phyloP scores from a whole-genome alignment of 148 eudicot genomes.

The Agrostemma githago region DNA sequence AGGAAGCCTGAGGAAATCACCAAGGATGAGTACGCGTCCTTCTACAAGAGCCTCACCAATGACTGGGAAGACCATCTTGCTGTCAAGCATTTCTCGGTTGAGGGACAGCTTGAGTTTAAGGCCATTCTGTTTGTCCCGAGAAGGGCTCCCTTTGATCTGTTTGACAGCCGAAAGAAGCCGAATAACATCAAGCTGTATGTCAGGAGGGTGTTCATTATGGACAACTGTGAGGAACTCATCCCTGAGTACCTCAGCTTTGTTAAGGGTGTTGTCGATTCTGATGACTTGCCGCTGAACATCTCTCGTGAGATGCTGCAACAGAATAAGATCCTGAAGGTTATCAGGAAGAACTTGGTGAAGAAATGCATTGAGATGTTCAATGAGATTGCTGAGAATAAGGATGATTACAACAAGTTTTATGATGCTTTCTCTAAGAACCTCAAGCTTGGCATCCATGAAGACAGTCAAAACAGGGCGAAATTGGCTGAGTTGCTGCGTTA shows the following conservation, averaged over 20 bases:
- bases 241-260: constrained; percentile 90
- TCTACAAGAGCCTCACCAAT: constrained; percentile 80
- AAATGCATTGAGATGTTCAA: constrained; percentile 91
- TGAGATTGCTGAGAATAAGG: constrained; percentile 90
- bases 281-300: constrained; percentile 80
- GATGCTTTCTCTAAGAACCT: constrained; percentile 83
- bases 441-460: constrained; percentile 86
- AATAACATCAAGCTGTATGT: constrained; percentile 95
- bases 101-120: constrained; percentile 33
- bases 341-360: constrained; percentile 88
- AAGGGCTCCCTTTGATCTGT: constrained; percentile 42
- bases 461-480: constrained; percentile 75
- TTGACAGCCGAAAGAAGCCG: constrained; percentile 79
- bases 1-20: constrained; percentile 90
- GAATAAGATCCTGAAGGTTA: constrained; percentile 92
- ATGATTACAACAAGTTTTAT: constrained; percentile 82
- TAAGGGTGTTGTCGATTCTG: constrained; percentile 36
- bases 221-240: constrained; percentile 42
- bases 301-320: constrained; percentile 90
- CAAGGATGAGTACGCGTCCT: constrained; percentile 82
- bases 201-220: constrained; percentile 70
- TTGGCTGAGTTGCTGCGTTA: constrained; percentile 74
- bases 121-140: constrained; percentile 6
- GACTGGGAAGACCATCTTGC: constrained; percentile 40
- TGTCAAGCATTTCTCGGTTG: constrained; percentile 92